Evolutionary conservation across 495 filamentous ascomycete genomes (phyloP).

Genomic region (Penicillium steckii): DNA sequence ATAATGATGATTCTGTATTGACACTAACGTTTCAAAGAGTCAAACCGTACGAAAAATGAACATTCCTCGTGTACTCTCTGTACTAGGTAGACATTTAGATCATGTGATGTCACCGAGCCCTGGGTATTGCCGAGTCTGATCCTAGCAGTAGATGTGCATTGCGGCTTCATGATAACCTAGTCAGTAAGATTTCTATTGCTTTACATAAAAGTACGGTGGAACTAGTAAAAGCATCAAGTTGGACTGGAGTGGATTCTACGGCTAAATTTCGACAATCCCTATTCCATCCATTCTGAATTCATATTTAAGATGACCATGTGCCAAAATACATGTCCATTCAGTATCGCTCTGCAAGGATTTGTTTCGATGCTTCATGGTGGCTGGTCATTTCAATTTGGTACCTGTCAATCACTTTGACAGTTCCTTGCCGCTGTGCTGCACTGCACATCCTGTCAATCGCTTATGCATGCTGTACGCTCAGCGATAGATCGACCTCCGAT

Average conservation of each 20-base stretch:
- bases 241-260: no score
- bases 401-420: not conserved
- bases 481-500: no score
- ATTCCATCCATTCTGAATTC: not conserved
- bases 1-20: not conserved
- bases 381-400: not conserved
- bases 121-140: not conserved
- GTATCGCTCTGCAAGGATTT: not conserved
- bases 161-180: no score
- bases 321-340: not conserved
- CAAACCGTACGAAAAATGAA: not conserved
- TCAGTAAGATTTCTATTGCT: no score
- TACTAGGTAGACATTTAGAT: no score
- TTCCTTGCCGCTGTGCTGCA: no score
- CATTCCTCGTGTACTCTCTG: no score
- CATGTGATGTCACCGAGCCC: not conserved
- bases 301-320: not conserved
- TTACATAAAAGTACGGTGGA: no score
- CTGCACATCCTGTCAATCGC: no score
- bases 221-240: no score
- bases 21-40: not conserved
- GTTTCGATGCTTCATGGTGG: not conserved
- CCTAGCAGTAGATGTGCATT: not conserved
- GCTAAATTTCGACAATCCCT: no score
- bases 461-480: no score